phyloP scores from a whole-genome alignment of 257 asterid genomes.

The Coffea eugenioides region DNA sequence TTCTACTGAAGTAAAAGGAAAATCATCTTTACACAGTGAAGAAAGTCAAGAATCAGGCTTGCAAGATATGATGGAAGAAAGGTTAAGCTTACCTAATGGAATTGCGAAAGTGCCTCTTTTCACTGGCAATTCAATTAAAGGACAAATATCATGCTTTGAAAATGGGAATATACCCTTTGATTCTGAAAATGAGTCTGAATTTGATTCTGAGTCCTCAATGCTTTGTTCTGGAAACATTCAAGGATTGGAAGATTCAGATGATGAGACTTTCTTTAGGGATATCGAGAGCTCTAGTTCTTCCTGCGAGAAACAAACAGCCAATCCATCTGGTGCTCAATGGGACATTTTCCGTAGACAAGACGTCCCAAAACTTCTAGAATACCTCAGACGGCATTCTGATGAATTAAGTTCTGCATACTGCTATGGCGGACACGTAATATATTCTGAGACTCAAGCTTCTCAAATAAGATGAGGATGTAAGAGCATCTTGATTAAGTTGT shows the following conservation, averaged over 20 bases:
- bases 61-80: constrained; percentile 51
- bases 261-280: constrained; percentile 51
- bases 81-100: constrained; percentile 44
- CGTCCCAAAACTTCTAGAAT: constrained; percentile 81
- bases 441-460: constrained; percentile 2
- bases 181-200: constrained; percentile 44
- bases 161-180: constrained; percentile 48
- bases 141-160: constrained; percentile 31
- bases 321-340: constrained; percentile 88
- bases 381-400: constrained; percentile 63
- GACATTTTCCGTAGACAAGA: constrained; percentile 84
- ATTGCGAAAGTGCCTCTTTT: constrained; percentile 48
- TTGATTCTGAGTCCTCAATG: constrained; percentile 64
- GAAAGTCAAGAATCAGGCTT: constrained; percentile 74
- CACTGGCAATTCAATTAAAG: constrained; percentile 43
- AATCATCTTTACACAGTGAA: constrained; percentile 68
- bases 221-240: constrained; percentile 68
- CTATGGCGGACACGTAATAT: constrained; percentile 53
- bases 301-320: constrained; percentile 40
- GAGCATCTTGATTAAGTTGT: background rate
- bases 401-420: constrained; percentile 57
- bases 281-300: constrained; percentile 45
- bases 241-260: constrained; percentile 60
- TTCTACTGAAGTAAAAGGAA: constrained; percentile 64
- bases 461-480: constrained; percentile 11